Evolutionary conservation across 345 rosid species (phyloP), one percentile per base, ranked within the genome.

Genomic region (Gossypium anomalum): DNA sequence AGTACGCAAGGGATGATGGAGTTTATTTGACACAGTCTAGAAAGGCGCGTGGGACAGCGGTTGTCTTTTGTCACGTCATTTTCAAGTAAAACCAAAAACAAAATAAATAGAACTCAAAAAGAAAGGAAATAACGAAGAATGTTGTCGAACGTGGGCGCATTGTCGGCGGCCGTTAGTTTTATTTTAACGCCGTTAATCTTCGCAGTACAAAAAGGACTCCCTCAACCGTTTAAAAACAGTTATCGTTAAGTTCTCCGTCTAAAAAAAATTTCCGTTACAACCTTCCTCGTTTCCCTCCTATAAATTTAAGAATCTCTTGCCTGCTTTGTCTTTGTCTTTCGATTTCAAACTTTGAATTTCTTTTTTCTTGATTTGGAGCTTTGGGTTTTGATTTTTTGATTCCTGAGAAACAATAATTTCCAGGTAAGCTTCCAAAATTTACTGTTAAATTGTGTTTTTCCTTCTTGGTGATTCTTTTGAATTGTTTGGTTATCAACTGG

Each of bases 111-210:
- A 3, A n/a, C 0, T 10, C 17, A 41, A 29, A 3, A 38, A 56
- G 17, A 11, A 8, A 27, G 48, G 76, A 63, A 74, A 19, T 66
- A 13, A 38, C 77, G 22, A 16, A 66, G 72, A 75, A 75, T 66
- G 72, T 56, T 67, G 72, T 66, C 53, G 71, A 75, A 51, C 77
- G 64, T 52, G 72, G 34, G 13, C 2, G 48, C 4, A 1, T 43
- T 56, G 72, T 66, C 78, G 78, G 78, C 72, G 72, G 63, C 44
- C 64, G 60, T 69, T 65, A 9, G 2, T 20, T 44, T 64, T 27
- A 4, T 55, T 1, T 38, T 66, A 66, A 75, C 78, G 78, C 2
- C 55, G 78, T 75, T 47, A 75, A 19, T 0, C 23, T 13, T 6
- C 15, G 44, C 72, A 4, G 53, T 44, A 20, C 75, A 71, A 71